Percentiles rank a stretch among this genome's conserved stretches.
phyloP scores from a whole-genome alignment of 2,329 filamentous ascomycete genomes.

The Elsinoe australis region DNA sequence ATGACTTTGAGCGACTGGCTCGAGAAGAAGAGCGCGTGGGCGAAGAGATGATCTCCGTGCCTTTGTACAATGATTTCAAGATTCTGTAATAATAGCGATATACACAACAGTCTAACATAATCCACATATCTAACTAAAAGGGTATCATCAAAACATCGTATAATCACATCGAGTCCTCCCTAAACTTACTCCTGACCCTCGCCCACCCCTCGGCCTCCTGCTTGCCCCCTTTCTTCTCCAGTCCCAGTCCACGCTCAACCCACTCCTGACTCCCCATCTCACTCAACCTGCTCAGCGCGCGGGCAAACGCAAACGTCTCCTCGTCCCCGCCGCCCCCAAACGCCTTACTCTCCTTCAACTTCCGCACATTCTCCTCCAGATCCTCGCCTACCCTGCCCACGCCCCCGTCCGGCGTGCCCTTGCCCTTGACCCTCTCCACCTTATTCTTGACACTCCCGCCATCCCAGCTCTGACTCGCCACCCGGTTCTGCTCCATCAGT shows the following conservation, averaged over 20 bases:
- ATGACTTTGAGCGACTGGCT: conserved; percentile 19
- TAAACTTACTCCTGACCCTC: conserved; percentile 58
- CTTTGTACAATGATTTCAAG: no score
- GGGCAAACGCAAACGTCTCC: conserved; percentile 90
- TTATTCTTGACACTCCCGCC: conserved; percentile 62
- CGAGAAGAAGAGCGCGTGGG: conserved; percentile 19
- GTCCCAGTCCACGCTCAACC: conserved; percentile 69
- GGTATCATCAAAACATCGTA: background rate
- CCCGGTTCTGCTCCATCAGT: conserved; percentile 31
- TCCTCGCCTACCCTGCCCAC: conserved; percentile 32
- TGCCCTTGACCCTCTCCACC: conserved; percentile 71
- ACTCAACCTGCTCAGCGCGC: conserved; percentile 72
- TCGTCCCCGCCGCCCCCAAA: conserved; percentile 85
- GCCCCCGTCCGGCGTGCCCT: conserved; percentile 38
- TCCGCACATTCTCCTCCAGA: conserved; percentile 60
- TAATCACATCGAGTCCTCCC: conserved; percentile 57
- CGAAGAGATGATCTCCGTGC: background rate
- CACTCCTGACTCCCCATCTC: conserved; percentile 95
- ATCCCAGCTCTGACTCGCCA: conserved; percentile 29
- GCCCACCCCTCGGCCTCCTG: conserved; percentile 58
- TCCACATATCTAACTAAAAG: background rate
- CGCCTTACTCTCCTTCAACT: conserved; percentile 75
- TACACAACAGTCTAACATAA: background rate
- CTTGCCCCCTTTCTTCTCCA: conserved; percentile 59
- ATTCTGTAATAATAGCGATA: background rate